Conservation (phyloP, 495 filamentous ascomycete species). For the Aspergillus cristatus region DNA sequence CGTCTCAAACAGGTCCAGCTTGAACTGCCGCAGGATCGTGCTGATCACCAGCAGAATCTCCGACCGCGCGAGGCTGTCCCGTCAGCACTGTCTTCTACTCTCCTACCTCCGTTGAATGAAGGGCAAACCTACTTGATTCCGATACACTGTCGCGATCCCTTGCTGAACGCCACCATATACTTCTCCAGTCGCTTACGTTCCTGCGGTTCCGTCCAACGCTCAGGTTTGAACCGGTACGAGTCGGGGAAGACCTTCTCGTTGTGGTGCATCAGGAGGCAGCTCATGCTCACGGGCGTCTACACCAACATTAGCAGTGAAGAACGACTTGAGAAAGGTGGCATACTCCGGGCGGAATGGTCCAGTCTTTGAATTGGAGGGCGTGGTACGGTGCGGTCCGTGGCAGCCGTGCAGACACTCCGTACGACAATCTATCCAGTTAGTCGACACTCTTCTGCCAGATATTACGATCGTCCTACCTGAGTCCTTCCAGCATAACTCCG, state of each 20-base stretch:
- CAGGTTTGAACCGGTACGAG: slow-evolving; percentile 24
- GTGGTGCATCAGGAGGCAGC: slow-evolving; percentile 23
- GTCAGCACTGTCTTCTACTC: no score
- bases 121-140: slow-evolving; percentile 13
- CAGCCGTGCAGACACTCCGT: slow-evolving; percentile 12
- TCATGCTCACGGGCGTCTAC: slow-evolving; percentile 33
- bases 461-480: not conserved
- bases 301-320: not conserved
- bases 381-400: slow-evolving; percentile 7
- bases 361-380: not conserved
- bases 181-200: slow-evolving; percentile 11
- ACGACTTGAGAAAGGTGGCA: not conserved
- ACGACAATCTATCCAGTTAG: slow-evolving; percentile 13
- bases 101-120: not conserved
- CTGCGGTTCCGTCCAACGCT: slow-evolving; percentile 24
- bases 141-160: slow-evolving; percentile 19
- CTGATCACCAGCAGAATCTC: slow-evolving; percentile 27
- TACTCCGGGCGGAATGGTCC: not conserved
- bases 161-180: slow-evolving; percentile 19
- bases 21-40: slow-evolving; percentile 18
- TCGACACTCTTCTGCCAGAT: not conserved
- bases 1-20: slow-evolving; percentile 28
- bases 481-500: not conserved
- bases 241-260: slow-evolving; percentile 28
- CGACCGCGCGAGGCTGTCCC: slow-evolving; percentile 19